Conservation (phyloP, 768 basidiomycete genomes). For the Suillus brevipes region DNA sequence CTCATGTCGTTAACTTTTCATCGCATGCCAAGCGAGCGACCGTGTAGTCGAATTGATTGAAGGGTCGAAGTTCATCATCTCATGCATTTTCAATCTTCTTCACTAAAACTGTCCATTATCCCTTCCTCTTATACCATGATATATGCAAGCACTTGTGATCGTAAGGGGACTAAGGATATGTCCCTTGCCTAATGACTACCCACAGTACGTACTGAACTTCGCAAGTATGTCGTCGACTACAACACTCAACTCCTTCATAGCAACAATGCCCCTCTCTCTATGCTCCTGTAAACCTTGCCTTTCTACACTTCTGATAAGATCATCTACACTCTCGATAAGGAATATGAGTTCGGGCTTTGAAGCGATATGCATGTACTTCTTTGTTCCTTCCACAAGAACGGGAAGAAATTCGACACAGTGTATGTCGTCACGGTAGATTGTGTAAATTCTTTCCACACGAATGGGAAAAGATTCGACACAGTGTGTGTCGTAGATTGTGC, state of each 20-base stretch:
- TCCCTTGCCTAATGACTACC: not conserved
- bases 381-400: not conserved
- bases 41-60: not conserved
- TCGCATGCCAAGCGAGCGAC: not conserved
- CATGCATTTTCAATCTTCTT: not conserved
- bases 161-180: too few species aligned
- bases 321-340: not conserved
- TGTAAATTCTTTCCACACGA: not conserved
- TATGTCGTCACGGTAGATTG: not conserved
- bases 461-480: not conserved
- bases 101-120: not conserved
- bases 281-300: not conserved
- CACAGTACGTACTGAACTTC: not conserved
- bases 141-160: too few species aligned
- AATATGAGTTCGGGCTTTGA: not conserved
- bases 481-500: not conserved
- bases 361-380: not conserved
- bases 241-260: not conserved
- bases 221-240: not conserved
- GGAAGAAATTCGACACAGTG: not conserved
- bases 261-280: not conserved
- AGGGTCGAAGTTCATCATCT: not conserved
- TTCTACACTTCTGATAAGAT: too few species aligned
- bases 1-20: too few species aligned
- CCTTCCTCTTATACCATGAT: too few species aligned